phyloP scores from a whole-genome alignment of 2,329 filamentous ascomycete genomes.

The Cryphonectria nitschkei region DNA sequence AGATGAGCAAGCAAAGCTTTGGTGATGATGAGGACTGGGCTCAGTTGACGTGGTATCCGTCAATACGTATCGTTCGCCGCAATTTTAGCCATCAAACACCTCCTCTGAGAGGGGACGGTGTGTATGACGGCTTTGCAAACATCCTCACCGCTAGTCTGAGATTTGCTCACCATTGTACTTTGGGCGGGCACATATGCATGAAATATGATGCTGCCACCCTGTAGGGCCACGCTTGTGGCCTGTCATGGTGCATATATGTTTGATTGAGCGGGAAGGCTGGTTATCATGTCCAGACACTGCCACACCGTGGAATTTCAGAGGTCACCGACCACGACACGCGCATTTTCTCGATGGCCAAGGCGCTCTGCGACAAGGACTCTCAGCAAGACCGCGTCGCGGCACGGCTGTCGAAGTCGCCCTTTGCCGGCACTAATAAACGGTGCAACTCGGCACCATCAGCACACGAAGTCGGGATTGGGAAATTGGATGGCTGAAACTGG shows the following conservation, averaged over 20 bases:
- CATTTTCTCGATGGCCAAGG: neutral
- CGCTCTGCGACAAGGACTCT: neutral
- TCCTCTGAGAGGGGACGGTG: constrained; percentile 6
- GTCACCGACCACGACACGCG: neutral
- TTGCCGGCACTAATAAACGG: constrained; percentile 8
- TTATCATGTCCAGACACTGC: constrained; percentile 34
- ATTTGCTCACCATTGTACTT: constrained; percentile 22
- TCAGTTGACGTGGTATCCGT: neutral
- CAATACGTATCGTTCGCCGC: neutral
- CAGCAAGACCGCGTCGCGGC: constrained; percentile 8
- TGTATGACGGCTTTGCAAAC: neutral
- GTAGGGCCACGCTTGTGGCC: neutral
- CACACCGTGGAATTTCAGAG: neutral
- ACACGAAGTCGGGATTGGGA: neutral
- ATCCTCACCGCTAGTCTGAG: constrained; percentile 27
- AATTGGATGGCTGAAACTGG: constrained; percentile 7
- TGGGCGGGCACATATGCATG: constrained; percentile 18
- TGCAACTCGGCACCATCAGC: neutral
- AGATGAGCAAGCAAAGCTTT: neutral
- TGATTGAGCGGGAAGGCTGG: constrained; percentile 32
- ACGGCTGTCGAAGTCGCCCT: constrained; percentile 2
- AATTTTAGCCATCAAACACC: neutral
- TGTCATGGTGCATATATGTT: constrained; percentile 11
- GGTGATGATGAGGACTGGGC: neutral
- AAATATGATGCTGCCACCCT: constrained; percentile 11